Base-by-base conservation (phyloP, 2,329 filamentous ascomycete species). In the Emergomyces orientalis region DNA sequence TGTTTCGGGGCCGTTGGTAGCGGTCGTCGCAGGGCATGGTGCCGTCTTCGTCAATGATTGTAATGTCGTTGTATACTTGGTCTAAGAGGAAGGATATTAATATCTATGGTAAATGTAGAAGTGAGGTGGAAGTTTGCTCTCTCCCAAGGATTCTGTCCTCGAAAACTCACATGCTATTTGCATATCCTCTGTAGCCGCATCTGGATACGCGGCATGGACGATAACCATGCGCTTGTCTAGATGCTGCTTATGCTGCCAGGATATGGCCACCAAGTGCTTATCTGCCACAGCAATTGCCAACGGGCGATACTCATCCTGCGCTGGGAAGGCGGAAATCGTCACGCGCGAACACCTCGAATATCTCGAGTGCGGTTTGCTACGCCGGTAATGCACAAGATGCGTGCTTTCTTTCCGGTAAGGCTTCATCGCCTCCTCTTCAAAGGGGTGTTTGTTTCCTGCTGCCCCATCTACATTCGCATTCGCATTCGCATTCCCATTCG, bases 391-490 rank as follows among this genome's bases (percentile, higher is more conserved):
- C 6, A 71, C 66, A 34, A 77, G 66, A 65, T 71, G 71, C 39
- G 73, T 65, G 65, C 6, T 69, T 5, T 69, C 67, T 17, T 66
- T 55, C 9, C 65, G 59, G 37, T 63, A 67, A 2, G 69, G 68
- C 57, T 69, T 64, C 59, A 70, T 54, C 0, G 73, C 74, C 14
- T 74, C 70, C 60, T 69, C 69, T 9, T 75, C 69, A 63, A 76
- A 77, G 6, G 72, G 70, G 32, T 74, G 72, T 1, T 61, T 65
- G 63, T 5, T 58, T 62, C 56, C 19, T 2, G 30, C 22, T 9
- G 22, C 32, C 32, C 32, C 32, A 32, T 32, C 32, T 32, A 32
- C 22, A 22, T 27, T 17, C 37, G 39, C 22, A n/a, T 37, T 41
- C 13, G 22, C 22, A 22, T 41, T 17, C 37, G 39, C 25, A 43